Evolutionary conservation across 805 yeast genomes (phyloP), one percentile per base, ranked within the genome.

Genomic region (Helenozyma rhizophorensis): DNA sequence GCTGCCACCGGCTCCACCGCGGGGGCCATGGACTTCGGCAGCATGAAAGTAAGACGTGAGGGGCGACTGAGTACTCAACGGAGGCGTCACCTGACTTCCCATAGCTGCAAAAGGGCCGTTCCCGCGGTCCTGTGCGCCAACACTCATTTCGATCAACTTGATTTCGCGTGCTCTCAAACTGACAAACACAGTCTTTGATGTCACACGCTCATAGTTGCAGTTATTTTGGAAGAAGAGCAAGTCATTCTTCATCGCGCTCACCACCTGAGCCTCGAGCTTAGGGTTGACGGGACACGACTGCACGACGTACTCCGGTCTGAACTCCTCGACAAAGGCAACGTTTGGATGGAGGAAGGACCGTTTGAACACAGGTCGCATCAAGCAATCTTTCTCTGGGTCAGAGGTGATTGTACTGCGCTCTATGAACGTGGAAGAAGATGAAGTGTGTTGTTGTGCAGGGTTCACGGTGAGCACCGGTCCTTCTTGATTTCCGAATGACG

Each of bases 201-300:
- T 47, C 2, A 68, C 57, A 24, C 43, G 41, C 11, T 52, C 57
- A 28, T 50, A 53, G 6, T 53, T 50, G 29, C 58, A 55, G 39
- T 61, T 60, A 36, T 63, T 64, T 33, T 62, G 70, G 38, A 56
- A 61, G 37, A 64, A 65, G 25, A 65, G 47, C 33, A 76, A 49
- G 43, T 76, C 81, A 36, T 63, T 65, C 43, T 70, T 75, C 82
- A 77, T 77, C 10, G 77, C 57, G 21, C 53, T 53, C 10, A 66
- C 50, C 9, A 77, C 65, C 32, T 67, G 73, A 7, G 63, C 53
- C 39, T 76, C 81, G 6, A 76, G 52, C 35, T 74, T 74, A 10
- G 70, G 63, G 14, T 64, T 58, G 11, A 66, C 54, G 1, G 79
- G 80, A 45, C 78, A 72, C 8, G 79, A 75, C 50, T 77, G 83